Evolutionary conservation across 148 eudicot genomes (phyloP), one percentile per base, ranked within the genome.

Genomic region (Bassia scoparia): DNA sequence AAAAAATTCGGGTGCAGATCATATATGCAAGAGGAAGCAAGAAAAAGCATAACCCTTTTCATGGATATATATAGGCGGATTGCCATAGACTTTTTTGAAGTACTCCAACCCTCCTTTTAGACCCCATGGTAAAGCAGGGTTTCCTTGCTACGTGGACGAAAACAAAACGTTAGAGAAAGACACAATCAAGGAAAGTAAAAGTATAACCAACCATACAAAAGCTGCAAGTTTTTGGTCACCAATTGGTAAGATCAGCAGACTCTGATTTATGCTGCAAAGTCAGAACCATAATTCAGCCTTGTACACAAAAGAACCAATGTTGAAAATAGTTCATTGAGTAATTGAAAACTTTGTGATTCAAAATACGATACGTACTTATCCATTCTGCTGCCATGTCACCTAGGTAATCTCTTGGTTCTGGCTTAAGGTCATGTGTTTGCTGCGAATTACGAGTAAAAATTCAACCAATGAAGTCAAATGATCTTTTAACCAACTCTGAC

Each of bases 381-480:
- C 81, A 4, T 23, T 49, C 23, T 9, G 63, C 55, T 34, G 83
- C 90, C 56, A 50, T 76, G 48, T 92, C 97, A 11, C 69, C 79
- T 17, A 50, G 2, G 35, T 76, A 74, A 64, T 85, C 93, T 67
- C 87, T 79, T 53, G 41, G 72, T 44, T 84, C 71, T 34, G 37
- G 49, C 41, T 69, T 24, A 44, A 81, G 85, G 61, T 30, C 59
- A 31, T 66, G 83, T 91, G 84, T 82, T 82, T 82, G 56, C 71
- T 26, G 17, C 20, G 14, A 2, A 80, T 0, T 6, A 79, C 74
- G 11, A 5, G 67, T 91, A 87, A 50, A 83, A 87, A 80, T 89
- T 89, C 58, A 89, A 10, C 53, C 94, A 34, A 89, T 43, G 41
- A 91, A 91, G 73, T 91, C 93, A 41, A 74, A 76, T 58, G 91